These are phyloP conservation scores for Blastomyces emzantsi DNA, from an alignment of 2,329 filamentous ascomycete species.

Conservation along the genomic window DNA sequence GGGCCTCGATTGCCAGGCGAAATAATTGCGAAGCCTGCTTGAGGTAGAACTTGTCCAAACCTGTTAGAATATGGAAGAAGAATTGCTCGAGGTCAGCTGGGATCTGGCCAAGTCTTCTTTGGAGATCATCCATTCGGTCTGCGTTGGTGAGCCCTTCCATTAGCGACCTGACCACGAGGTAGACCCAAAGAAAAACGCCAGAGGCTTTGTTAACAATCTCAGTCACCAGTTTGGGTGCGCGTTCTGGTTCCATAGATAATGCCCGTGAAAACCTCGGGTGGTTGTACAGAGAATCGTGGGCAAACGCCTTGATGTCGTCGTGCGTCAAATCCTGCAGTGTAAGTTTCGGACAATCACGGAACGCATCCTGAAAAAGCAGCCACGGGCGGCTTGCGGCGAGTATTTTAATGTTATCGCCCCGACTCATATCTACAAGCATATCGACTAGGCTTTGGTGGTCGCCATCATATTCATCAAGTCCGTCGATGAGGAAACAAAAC, in stretches of 20 bases:
- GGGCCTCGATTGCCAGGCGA: constrained; percentile 3
- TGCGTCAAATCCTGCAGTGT: constrained; percentile 22
- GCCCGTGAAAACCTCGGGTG: constrained; percentile 16
- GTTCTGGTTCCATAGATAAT: constrained; percentile 2
- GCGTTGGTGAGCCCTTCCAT: constrained; percentile 18
- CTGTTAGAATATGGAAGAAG: constrained; percentile 18
- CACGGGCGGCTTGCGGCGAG: constrained; percentile 25
- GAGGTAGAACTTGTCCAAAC: constrained; percentile 15
- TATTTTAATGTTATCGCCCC: constrained; percentile 17
- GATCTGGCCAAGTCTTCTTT: constrained; percentile 14
- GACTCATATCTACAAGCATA: constrained; percentile 14
- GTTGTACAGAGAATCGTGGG: constrained; percentile 12
- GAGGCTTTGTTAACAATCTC: constrained; percentile 19
- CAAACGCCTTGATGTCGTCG: constrained; percentile 20
- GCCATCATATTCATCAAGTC: constrained; percentile 20
- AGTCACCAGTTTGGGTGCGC: constrained; percentile 13
- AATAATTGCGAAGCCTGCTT: constrained; percentile 15
- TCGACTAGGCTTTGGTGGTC: constrained; percentile 18
- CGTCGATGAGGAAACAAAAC: constrained; percentile 29
- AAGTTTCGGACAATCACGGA: constrained; percentile 15
- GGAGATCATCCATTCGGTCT: constrained; percentile 17
- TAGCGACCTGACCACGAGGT: constrained; percentile 21
- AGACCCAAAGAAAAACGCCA: constrained; percentile 28
- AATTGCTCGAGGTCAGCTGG: constrained; percentile 19
- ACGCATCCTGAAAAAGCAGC: constrained; percentile 23